A percentile compares a stretch with the other conserved stretches of the same genome.
These are phyloP conservation scores for Plasmopara viticola DNA, from an alignment of 352 stramenopile species.

Conservation along the genomic window DNA sequence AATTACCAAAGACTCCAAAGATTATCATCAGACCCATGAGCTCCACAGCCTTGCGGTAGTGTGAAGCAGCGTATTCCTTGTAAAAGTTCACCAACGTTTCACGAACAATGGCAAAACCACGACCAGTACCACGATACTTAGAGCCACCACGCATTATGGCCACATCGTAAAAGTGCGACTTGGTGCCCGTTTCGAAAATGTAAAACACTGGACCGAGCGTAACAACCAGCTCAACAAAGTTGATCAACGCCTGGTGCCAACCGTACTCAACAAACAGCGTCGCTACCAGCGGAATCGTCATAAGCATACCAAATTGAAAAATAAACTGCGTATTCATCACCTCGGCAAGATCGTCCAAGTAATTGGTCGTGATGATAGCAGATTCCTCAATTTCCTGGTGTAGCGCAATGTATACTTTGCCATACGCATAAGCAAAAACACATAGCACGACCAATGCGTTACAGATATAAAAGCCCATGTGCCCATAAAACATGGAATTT, in stretches of 20 bases:
- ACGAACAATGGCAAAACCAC: constrained; percentile 80
- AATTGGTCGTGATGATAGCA: constrained; percentile 70
- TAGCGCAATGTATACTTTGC: constrained; percentile 82
- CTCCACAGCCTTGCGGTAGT: constrained; percentile 79
- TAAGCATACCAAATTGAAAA: constrained; percentile 87
- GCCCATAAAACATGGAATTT: constrained; percentile 87
- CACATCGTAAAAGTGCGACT: constrained; percentile 82
- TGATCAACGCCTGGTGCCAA: constrained; percentile 71
- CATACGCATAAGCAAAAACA: constrained; percentile 78
- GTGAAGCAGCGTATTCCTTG: constrained; percentile 78
- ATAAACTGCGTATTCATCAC: constrained; percentile 85
- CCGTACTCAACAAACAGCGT: constrained; percentile 80
- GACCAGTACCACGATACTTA: constrained; percentile 80
- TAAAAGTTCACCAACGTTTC: constrained; percentile 84
- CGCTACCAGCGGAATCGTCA: constrained; percentile 80
- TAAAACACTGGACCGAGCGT: constrained; percentile 83
- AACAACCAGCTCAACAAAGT: constrained; percentile 78
- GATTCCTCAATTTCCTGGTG: constrained; percentile 63
- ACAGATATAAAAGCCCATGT: constrained; percentile 88
- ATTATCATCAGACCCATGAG: constrained; percentile 77
- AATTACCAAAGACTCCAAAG: constrained; percentile 75
- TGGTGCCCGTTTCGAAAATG: constrained; percentile 84
- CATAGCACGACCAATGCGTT: constrained; percentile 75
- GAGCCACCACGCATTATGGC: constrained; percentile 82
- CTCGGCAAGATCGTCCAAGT: constrained; percentile 64